These are phyloP conservation scores for Chlorella sp. DNA, from an alignment of 139 green algal genomes.

Conservation along the genomic window DNA sequence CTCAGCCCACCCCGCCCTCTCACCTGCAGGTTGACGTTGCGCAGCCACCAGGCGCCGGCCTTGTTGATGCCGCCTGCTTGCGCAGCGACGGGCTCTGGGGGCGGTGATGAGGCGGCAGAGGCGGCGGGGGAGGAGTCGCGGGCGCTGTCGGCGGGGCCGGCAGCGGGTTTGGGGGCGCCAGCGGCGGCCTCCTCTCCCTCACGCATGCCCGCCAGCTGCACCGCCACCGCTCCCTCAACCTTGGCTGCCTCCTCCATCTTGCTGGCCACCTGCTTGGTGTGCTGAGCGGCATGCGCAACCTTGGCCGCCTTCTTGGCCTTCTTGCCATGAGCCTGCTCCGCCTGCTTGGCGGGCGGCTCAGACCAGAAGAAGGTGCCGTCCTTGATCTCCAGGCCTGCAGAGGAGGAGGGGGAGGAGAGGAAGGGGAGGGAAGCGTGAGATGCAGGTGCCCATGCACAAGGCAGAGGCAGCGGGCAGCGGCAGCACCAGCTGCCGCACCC, in stretches of 20 bases:
- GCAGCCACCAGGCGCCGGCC: conserved; percentile 57
- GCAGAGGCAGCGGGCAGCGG: neutral
- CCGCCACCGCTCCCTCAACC: neutral
- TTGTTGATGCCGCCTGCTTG: conserved; percentile 21
- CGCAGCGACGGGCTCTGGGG: neutral
- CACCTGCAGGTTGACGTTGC: conserved; percentile 68
- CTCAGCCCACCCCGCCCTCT: no score
- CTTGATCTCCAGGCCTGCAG: conserved; percentile 42
- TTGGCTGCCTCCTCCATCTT: neutral
- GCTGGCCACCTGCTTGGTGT: neutral
- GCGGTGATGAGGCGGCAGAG: conserved; percentile 1
- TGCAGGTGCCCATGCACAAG: neutral
- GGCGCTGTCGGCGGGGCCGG: conserved; percentile 20
- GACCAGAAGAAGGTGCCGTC: conserved; percentile 58
- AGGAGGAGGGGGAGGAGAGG: neutral
- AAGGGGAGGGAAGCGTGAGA: neutral
- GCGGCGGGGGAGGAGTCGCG: neutral
- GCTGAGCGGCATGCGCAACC: neutral
- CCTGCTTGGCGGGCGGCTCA: conserved; percentile 45
- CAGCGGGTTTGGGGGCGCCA: neutral
- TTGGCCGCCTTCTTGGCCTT: neutral
- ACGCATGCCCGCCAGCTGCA: conserved; percentile 17
- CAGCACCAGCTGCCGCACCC: neutral
- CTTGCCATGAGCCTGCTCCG: conserved; percentile 32
- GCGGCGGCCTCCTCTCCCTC: neutral